Evolutionary conservation across 2,329 filamentous ascomycete genomes (phyloP).

Genomic region (Penicillium oxalicum): DNA sequence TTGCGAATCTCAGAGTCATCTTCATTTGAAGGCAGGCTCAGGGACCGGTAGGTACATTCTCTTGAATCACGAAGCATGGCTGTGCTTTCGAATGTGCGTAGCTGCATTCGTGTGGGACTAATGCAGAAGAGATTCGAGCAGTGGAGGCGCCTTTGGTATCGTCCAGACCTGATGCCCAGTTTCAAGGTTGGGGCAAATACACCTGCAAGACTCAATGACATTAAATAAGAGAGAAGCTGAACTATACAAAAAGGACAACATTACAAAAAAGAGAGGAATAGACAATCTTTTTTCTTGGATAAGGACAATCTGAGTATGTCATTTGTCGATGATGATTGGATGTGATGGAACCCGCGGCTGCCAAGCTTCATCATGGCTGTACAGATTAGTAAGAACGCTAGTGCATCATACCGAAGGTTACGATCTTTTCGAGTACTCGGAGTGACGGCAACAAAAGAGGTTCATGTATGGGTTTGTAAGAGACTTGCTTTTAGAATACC

Average conservation of each 20-base stretch:
- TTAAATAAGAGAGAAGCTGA: not conserved
- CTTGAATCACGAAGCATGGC: too few species aligned
- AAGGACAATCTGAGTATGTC: constrained; percentile 16
- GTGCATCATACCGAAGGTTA: not conserved
- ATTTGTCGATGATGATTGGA: not conserved
- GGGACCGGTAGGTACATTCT: not conserved
- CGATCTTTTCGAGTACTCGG: not conserved
- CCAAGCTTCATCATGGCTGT: not conserved
- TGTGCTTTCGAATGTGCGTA: too few species aligned
- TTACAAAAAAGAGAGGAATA: not conserved
- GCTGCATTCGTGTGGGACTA: too few species aligned
- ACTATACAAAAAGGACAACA: too few species aligned
- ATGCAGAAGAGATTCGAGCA: too few species aligned
- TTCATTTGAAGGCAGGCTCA: constrained; percentile 43
- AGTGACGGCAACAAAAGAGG: not conserved
- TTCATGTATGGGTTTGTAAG: too few species aligned
- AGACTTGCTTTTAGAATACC: too few species aligned
- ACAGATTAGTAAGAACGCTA: too few species aligned
- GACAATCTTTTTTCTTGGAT: not conserved
- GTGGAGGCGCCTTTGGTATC: too few species aligned
- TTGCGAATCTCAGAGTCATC: constrained; percentile 45
- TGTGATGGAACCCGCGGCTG: not conserved
- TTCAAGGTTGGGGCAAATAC: too few species aligned
- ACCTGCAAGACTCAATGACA: not conserved
- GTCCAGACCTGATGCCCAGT: too few species aligned